Percentiles rank a stretch among this genome's conserved stretches.
These are phyloP conservation scores for Neurospora sp. DNA, from an alignment of 495 filamentous ascomycete species.

Conservation along the genomic window DNA sequence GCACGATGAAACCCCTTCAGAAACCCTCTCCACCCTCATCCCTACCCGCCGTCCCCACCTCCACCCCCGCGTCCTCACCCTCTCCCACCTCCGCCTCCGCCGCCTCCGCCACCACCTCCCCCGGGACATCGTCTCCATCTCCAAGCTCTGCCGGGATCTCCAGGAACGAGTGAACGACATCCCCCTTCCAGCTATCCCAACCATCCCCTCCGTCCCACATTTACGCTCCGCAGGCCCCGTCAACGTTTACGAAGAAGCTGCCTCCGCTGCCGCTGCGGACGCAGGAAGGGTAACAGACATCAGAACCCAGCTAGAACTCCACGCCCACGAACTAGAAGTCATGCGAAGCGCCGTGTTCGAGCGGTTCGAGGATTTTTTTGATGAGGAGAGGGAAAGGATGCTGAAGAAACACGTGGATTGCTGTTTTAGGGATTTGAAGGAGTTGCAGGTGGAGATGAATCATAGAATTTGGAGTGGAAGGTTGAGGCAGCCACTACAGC, in stretches of 20 bases:
- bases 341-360: not conserved
- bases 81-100: not conserved
- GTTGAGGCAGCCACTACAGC: not conserved
- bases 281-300: not conserved
- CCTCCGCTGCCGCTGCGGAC: not conserved
- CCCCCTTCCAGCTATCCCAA: not conserved
- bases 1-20: not conserved
- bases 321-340: not conserved
- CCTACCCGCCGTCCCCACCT: not conserved
- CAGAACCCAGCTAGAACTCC: not conserved
- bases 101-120: not conserved
- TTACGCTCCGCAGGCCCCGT: not conserved
- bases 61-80: not conserved
- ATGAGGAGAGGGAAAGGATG: not conserved
- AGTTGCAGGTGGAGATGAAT: not conserved
- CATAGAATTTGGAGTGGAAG: not conserved
- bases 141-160: not conserved
- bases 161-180: not conserved
- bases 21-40: not conserved
- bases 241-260: not conserved
- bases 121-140: not conserved
- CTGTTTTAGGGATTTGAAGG: not conserved
- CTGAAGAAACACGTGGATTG: not conserved
- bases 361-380: not conserved
- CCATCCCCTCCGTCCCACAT: not conserved